phyloP scores from a whole-genome alignment of 345 rosid genomes.

The Salix koriyanagi region DNA sequence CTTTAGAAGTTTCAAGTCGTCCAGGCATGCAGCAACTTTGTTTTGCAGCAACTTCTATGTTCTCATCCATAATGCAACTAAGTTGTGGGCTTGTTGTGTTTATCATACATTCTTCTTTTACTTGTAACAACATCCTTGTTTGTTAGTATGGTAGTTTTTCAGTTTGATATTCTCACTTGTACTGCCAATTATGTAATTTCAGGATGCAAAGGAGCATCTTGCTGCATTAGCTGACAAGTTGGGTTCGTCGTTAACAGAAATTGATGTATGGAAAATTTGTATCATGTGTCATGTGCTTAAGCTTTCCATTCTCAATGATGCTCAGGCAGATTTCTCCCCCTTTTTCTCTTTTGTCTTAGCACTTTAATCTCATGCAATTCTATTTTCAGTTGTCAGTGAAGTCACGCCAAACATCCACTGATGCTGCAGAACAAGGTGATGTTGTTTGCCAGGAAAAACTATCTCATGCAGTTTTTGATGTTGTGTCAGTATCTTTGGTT shows the following conservation, averaged over 20 bases:
- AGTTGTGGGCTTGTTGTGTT: background rate
- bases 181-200: constrained; percentile 16
- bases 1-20: background rate
- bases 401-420: constrained; percentile 55
- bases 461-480: constrained; percentile 45
- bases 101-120: background rate
- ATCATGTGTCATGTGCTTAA: constrained; percentile 5
- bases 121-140: background rate
- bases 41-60: background rate
- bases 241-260: constrained; percentile 84
- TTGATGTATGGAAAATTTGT: constrained; percentile 51
- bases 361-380: constrained; percentile 29
- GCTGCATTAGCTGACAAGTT: constrained; percentile 90
- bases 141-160: background rate
- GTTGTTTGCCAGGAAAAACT: constrained; percentile 49
- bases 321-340: background rate
- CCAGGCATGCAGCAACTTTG: background rate
- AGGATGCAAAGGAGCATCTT: constrained; percentile 99
- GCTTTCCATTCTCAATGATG: background rate
- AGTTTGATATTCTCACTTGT: background rate
- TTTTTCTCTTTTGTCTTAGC: background rate
- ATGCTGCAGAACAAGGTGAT: constrained; percentile 93
- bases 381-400: constrained; percentile 69
- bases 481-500: constrained; percentile 44
- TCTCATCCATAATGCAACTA: background rate